Evolutionary conservation across 306 rosid genomes (phyloP).

Genomic region (Rosa persica): DNA sequence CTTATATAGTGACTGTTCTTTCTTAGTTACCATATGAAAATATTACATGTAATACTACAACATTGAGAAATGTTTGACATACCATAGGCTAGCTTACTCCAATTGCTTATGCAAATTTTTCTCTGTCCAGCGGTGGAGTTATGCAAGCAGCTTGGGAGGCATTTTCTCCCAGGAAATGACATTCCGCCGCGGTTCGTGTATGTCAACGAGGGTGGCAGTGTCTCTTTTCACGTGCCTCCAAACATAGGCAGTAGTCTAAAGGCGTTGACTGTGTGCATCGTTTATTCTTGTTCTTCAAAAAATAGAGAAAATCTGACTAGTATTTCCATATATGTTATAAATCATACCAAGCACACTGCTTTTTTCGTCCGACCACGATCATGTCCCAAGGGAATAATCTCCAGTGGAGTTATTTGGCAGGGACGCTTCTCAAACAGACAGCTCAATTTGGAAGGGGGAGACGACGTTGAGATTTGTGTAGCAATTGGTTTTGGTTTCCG

Average conservation of each 20-base stretch:
- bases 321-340: conserved; percentile 5
- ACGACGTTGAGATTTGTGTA: conserved; percentile 10
- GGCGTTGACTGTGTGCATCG: conserved; percentile 4
- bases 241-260: neutral
- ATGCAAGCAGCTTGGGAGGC: neutral
- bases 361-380: neutral
- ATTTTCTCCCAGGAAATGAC: neutral
- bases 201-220: conserved; percentile 10
- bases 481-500: neutral
- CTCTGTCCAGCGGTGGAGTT: neutral
- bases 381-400: neutral
- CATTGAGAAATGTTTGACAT: neutral
- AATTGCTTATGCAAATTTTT: neutral
- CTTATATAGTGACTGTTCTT: no score
- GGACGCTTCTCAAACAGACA: conserved; percentile 8
- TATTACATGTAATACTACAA: neutral
- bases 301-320: neutral
- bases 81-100: neutral
- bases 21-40: neutral
- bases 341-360: neutral
- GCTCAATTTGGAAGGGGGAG: conserved; percentile 25
- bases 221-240: conserved; percentile 19
- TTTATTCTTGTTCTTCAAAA: conserved; percentile 5
- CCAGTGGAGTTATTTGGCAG: conserved; percentile 30
- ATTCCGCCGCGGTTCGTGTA: conserved; percentile 2